Base-by-base conservation (phyloP, 768 basidiomycete genomes). In the Lenzites betulinus region DNA sequence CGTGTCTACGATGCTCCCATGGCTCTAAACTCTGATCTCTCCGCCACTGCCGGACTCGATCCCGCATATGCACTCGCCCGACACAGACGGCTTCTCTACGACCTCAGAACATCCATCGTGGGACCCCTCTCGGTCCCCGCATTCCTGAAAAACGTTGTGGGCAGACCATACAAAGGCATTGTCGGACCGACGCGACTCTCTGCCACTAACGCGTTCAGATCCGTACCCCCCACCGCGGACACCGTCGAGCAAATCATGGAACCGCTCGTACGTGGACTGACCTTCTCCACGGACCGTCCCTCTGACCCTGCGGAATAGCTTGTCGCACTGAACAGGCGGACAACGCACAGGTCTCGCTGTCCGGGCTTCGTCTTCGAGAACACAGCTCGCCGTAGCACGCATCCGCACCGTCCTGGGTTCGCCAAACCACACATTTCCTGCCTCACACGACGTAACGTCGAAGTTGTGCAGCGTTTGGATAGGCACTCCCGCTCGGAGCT, bases 401-500 rank as follows among this genome's bases (percentile, higher is more conserved):
- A 26, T 8, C 56, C 54, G 9, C 26, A 18, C 23, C 15, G 20
- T 16, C 26, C 42, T n/a, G 58, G 54, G 2, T 53, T 51, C 22
- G 53, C 26, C 33, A 54, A 47, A 26, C 63, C 63, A 2, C 58
- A 59, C 41, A 54, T 59, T 2, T 47, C 51, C 35, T 59, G 58
- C 26, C 51, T 20, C 20, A 23, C 35, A 3, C 7, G 36, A 0
- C 39, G 53, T 8, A 26, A 43, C 12, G 16, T 39, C 1, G 52
- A 42, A 2, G 15, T 18, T n/a, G 26, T 51, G 2, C 33, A 41
- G 18, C 16, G 13, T 1, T 7, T 39, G 6, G 36, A 36, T 3
- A 15, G 3, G 8, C 6, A 11, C 41, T 36, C 39, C 16, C 46
- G 47, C 13, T 20, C 30, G 2, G 48, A 54, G 42, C 26, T 65